A percentile compares a stretch with the other conserved stretches of the same genome.
These are phyloP conservation scores for Leccinum sublutescens DNA, from an alignment of 768 basidiomycete genomes.

Conservation along the genomic window DNA sequence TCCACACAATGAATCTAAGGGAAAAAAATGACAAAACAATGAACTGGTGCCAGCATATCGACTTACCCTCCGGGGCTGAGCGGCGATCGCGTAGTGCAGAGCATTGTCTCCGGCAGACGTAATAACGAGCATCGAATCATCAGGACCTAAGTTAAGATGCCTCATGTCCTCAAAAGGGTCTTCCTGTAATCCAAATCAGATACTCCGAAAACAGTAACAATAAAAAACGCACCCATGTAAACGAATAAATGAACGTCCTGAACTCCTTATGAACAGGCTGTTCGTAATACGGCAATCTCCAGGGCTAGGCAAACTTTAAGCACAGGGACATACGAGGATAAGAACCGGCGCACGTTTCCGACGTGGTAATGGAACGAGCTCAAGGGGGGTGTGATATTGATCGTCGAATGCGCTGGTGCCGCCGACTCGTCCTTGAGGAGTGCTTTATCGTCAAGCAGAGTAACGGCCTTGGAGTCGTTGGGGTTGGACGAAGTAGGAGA, in stretches of 20 bases:
- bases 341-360: slow-evolving; percentile 37
- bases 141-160: slow-evolving; percentile 51
- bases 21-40: neutral
- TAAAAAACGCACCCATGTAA: slow-evolving; percentile 48
- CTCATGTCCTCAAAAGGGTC: slow-evolving; percentile 75
- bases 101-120: slow-evolving; percentile 81
- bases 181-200: slow-evolving; percentile 41
- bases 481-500: slow-evolving; percentile 38
- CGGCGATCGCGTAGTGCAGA: slow-evolving; percentile 73
- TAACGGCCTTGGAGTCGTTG: slow-evolving; percentile 36
- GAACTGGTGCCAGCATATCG: neutral
- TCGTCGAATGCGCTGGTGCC: slow-evolving; percentile 31
- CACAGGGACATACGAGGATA: neutral
- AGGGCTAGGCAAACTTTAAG: slow-evolving; percentile 38
- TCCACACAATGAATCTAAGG: slow-evolving; percentile 65
- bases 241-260: slow-evolving; percentile 60
- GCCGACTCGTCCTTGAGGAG: slow-evolving; percentile 24
- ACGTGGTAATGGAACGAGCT: slow-evolving; percentile 65
- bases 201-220: neutral
- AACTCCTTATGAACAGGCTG: slow-evolving; percentile 67
- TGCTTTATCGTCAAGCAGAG: slow-evolving; percentile 43
- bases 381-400: slow-evolving; percentile 53
- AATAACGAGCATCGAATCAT: slow-evolving; percentile 71
- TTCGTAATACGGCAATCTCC: slow-evolving; percentile 72
- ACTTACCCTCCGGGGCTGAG: slow-evolving; percentile 51